Evolutionary conservation across 495 filamentous ascomycete species (phyloP).

Genomic region (Hypomontagnella submonticulosa): DNA sequence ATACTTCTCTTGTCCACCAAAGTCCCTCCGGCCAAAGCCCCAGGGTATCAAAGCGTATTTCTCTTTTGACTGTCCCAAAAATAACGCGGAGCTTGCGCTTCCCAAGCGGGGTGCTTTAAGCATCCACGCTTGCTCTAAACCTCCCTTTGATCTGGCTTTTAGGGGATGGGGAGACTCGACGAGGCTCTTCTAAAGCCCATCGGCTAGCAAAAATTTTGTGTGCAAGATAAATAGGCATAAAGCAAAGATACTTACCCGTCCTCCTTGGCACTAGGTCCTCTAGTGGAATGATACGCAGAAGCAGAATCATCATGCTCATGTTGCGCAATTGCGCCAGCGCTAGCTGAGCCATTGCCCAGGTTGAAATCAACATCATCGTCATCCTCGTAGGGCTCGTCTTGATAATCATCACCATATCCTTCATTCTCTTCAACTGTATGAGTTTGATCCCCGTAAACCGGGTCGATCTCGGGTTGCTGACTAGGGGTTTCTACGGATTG

Average conservation of each 20-base stretch:
- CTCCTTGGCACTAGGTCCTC: slow-evolving; percentile 85
- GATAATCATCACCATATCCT: slow-evolving; percentile 66
- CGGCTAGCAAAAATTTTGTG: slow-evolving; percentile 20
- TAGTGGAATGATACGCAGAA: slow-evolving; percentile 46
- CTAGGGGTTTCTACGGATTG: slow-evolving; percentile 28
- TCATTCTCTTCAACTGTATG: slow-evolving; percentile 54
- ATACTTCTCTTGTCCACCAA: slow-evolving; percentile 34
- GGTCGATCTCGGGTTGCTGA: slow-evolving; percentile 29
- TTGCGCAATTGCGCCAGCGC: slow-evolving; percentile 48
- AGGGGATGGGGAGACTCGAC: slow-evolving; percentile 14
- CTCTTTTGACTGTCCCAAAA: slow-evolving; percentile 20
- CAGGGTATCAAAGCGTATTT: slow-evolving; percentile 36
- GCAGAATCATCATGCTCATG: slow-evolving; percentile 51
- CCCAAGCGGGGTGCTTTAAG: slow-evolving; percentile 15
- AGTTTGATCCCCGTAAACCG: slow-evolving; percentile 26
- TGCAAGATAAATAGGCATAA: slow-evolving; percentile 43
- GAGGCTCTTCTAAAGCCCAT: slow-evolving; percentile 26
- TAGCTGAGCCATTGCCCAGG: slow-evolving; percentile 58
- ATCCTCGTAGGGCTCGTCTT: slow-evolving; percentile 62
- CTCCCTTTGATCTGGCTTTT: slow-evolving; percentile 25
- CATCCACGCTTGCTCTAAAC: slow-evolving; percentile 17
- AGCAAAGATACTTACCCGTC: slow-evolving; percentile 86
- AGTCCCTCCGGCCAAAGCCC: slow-evolving; percentile 29
- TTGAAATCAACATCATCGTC: slow-evolving; percentile 74
- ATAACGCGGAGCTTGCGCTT: slow-evolving; percentile 6